These are phyloP conservation scores for Pyropia haitanensis DNA, from an alignment of 23 red algal genomes.

Conservation along the genomic window DNA sequence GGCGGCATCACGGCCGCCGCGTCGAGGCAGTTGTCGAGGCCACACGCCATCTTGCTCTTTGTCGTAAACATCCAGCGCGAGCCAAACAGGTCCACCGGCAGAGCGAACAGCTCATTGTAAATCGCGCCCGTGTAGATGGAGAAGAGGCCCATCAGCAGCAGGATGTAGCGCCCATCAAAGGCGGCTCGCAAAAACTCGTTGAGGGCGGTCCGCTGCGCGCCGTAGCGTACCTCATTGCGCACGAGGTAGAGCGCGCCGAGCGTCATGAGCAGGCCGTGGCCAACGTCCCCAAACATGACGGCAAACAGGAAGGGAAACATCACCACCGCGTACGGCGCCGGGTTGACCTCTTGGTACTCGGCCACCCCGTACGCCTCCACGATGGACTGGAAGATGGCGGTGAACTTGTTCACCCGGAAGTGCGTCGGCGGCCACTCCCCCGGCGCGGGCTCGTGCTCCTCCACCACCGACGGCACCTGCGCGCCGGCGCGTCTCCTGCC, in stretches of 20 bases:
- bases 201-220: conserved; percentile 28
- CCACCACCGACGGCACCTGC: conserved; percentile 80
- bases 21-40: conserved; percentile 84
- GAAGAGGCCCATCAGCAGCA: conserved; percentile 98
- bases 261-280: conserved; percentile 93
- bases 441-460: conserved; percentile 37
- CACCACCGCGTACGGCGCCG: conserved; percentile 83
- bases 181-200: conserved; percentile 65
- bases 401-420: conserved; percentile 94
- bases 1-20: conserved; percentile 67
- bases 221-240: conserved; percentile 39
- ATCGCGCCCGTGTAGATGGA: conserved; percentile 96
- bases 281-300: conserved; percentile 99
- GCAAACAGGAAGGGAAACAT: conserved; percentile 98
- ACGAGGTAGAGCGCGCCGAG: conserved; percentile 71
- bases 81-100: conserved; percentile 86
- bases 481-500: conserved; percentile 63
- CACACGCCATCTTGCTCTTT: conserved; percentile 75
- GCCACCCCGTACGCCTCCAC: conserved; percentile 95
- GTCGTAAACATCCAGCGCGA: conserved; percentile 77
- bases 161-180: conserved; percentile 87
- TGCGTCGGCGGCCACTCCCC: conserved; percentile 50
- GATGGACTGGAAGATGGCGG: conserved; percentile 87
- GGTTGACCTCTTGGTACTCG: conserved; percentile 94
- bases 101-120: conserved; percentile 96